Base-by-base conservation (phyloP, 2,329 filamentous ascomycete genomes). In the Ciborinia camelliae region DNA sequence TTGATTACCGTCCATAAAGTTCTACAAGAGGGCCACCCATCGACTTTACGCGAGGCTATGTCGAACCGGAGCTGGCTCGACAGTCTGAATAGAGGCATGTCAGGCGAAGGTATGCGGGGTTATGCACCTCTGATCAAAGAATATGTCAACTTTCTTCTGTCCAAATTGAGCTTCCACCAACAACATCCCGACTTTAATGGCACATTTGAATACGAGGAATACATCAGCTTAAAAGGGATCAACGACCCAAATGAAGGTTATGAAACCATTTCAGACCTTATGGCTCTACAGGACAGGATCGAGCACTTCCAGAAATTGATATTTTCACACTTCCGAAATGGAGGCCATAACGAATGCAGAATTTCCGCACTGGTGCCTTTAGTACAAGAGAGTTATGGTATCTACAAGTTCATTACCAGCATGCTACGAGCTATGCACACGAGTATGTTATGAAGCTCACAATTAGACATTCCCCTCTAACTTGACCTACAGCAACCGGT, bases 331-430 rank as follows among this genome's bases (percentile, higher is more conserved):
- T 98, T 99, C 79, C 88, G 93, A 66, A 87, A 88, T 70, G 90
- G 93, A 32, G 88, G 90, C 55, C 96, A 97, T 79, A 99, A 98
- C 74, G 95, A 99, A 77, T 98, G 94, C 77, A 86, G 94, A 68
- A 99, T 99, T 73, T 96, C 94, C 18, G 91, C 95, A 1, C 80
- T 99, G 62, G 93, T 98, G 28, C 92, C 93, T 2, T 81, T 99
- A 51, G 95, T 99, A 3, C 92, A 97, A 76, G 95, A 99, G 81
- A 98, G 92, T 76, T 99, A 98, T 78, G 95, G 95, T 55, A 98
- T 99, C 71, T 99, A 99, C 83, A 98, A 98, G 79, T 99, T 99
- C 77, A 93, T 97, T 70, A 99, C 95, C 0, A 99, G 95, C 89
- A 99, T 99, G 95, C 80, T 99, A 68, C 87, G 95, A 64, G 95